Evolutionary conservation across 257 asterid species (phyloP).

Genomic region (Ajuga chamaepitys): DNA sequence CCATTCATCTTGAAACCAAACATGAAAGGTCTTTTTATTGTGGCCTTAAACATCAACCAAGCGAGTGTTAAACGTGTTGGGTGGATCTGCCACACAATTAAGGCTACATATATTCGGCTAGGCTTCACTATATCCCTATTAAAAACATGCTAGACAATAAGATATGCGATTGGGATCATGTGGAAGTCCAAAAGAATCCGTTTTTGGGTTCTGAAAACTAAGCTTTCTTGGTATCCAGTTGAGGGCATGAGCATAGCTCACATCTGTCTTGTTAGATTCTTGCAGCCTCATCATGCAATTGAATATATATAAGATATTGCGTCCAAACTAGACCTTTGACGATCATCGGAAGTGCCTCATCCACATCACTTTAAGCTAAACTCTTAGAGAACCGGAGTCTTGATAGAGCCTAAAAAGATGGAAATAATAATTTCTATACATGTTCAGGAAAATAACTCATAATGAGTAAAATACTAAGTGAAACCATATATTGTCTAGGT

Average conservation of each 20-base stretch:
- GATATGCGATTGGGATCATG: too few relatives aligned
- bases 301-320: conserved; percentile 97
- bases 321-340: conserved; percentile 83
- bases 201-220: conserved; percentile 13
- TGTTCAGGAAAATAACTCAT: background rate
- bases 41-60: conserved; percentile 11
- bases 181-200: background rate
- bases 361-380: conserved; percentile 94
- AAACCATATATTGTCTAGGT: background rate
- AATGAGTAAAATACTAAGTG: background rate
- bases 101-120: conserved; percentile 90
- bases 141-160: conserved; percentile 8
- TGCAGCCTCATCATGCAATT: conserved; percentile 94
- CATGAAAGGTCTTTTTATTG: background rate
- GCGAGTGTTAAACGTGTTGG: conserved; percentile 83
- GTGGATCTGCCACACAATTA: conserved; percentile 97
- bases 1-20: background rate
- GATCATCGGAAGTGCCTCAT: conserved; percentile 98
- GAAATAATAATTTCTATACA: background rate
- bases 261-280: conserved; percentile 68
- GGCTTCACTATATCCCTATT: conserved; percentile 96
- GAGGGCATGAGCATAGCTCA: conserved; percentile 91
- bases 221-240: conserved; percentile 99
- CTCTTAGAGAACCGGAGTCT: conserved; percentile 70
- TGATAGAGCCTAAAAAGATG: conserved; percentile 73